Evolutionary conservation across 345 rosid species (phyloP), one percentile per base, ranked within the genome.

Genomic region (Sisymbrium altissimum): DNA sequence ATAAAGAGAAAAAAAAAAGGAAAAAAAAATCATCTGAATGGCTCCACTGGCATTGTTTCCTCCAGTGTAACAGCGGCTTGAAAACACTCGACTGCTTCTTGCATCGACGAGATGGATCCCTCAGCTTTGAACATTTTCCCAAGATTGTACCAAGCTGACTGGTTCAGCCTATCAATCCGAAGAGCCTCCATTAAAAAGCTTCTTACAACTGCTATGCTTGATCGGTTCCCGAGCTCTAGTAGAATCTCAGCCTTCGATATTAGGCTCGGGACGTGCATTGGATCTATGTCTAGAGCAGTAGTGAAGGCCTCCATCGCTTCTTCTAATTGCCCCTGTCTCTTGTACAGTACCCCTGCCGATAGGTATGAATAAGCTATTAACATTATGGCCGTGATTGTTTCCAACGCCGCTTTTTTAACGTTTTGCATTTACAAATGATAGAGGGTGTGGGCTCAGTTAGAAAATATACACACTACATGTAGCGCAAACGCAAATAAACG

Each of bases 101-200:
- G 67, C 46, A 61, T 30, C 1, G 88, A 80, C 0, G 85, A 82
- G 18, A 82, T 39, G 0, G 87, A 76, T 12, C 80, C 84, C 79
- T 83, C 87, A 0, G 77, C 72, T 76, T 69, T 79, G 64, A 78
- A 80, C 64, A 89, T 79, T 68, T 84, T 79, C 19, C 91, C 97
- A 11, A 91, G 90, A 74, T 83, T 85, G 75, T 85, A 84, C 97
- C 97, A 91, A 39, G 96, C 91, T 8, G 75, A 74, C n/a, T 81
- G 77, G 60, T 87, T 91, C 80, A 81, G 72, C 73, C 84, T 81
- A 74, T 91, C 96, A 3, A 84, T 72, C 63, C 79, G 67, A 11
- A 87, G 80, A 57, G 97, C 97, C 29, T 83, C 90, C 74, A 86
- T 86, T 68, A 91, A 68, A 71, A 85, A 82, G 82, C 90, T 87